These are phyloP conservation scores for Clitoria ternatea DNA, from an alignment of 306 rosid genomes.

Conservation along the genomic window DNA sequence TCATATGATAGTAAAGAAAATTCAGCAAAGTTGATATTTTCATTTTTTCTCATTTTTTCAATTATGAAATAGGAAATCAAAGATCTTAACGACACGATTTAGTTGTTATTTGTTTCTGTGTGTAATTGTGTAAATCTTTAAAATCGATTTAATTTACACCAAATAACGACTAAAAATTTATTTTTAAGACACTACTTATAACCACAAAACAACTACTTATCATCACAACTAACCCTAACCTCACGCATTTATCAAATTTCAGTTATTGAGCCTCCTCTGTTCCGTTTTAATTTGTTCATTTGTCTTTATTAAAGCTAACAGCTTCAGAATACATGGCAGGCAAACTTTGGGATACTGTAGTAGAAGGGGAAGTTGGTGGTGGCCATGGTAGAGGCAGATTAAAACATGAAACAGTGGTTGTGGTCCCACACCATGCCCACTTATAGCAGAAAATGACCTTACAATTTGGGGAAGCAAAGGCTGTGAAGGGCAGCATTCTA, in stretches of 20 bases:
- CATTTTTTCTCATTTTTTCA: too few relatives aligned
- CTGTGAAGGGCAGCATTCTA: background rate
- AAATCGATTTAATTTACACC: too few relatives aligned
- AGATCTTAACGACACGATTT: too few relatives aligned
- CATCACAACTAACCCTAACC: too few relatives aligned
- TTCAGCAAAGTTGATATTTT: too few relatives aligned
- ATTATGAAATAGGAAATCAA: too few relatives aligned
- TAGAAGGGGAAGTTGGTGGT: conserved; percentile 12
- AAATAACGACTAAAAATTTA: too few relatives aligned
- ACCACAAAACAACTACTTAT: too few relatives aligned
- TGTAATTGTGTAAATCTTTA: too few relatives aligned
- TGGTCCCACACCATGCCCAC: conserved; percentile 55
- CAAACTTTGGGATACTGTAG: background rate
- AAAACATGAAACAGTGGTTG: conserved; percentile 33
- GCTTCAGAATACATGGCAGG: background rate
- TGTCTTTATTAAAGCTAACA: conserved; percentile 7
- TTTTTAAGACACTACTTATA: too few relatives aligned
- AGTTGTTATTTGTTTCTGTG: too few relatives aligned
- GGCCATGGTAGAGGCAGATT: conserved; percentile 29
- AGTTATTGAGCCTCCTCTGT: background rate
- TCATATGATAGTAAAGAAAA: too few relatives aligned
- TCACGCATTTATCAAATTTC: conserved; percentile 4
- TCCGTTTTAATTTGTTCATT: background rate
- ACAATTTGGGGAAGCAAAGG: conserved; percentile 29
- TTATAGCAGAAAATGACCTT: conserved; percentile 60